Evolutionary conservation across 2,329 filamentous ascomycete genomes (phyloP).

Genomic region (Fonsecaea nubica): DNA sequence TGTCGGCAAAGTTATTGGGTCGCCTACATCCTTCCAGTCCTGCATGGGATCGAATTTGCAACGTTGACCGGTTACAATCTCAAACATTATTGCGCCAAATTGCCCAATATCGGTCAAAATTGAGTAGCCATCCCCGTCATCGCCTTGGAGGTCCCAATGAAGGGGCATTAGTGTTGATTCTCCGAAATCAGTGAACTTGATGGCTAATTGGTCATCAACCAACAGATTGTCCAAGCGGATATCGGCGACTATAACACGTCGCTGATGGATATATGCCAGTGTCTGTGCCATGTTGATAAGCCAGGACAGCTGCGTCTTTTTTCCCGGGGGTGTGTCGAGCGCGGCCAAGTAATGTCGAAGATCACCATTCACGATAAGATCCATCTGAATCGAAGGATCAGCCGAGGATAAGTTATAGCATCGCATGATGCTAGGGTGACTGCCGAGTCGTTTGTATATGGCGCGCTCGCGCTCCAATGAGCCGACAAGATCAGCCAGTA

Average conservation of each 20-base stretch:
- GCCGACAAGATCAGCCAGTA: slow-evolving; percentile 28
- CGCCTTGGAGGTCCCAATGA: slow-evolving; percentile 40
- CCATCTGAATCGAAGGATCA: slow-evolving; percentile 31
- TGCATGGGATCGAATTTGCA: slow-evolving; percentile 41
- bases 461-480: slow-evolving; percentile 33
- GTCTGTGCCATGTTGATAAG: slow-evolving; percentile 29
- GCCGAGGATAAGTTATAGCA: slow-evolving; percentile 25
- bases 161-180: slow-evolving; percentile 40
- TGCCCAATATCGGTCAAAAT: slow-evolving; percentile 44
- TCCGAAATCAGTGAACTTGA: slow-evolving; percentile 44
- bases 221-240: slow-evolving; percentile 34
- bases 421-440: slow-evolving; percentile 24
- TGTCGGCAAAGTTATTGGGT: slow-evolving; percentile 36
- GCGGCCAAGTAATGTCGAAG: slow-evolving; percentile 32
- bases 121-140: slow-evolving; percentile 42
- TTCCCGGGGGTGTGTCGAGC: slow-evolving; percentile 11
- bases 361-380: slow-evolving; percentile 36
- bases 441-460: slow-evolving; percentile 31
- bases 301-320: slow-evolving; percentile 30
- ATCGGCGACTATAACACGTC: slow-evolving; percentile 34
- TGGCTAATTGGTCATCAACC: slow-evolving; percentile 36
- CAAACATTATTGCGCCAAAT: slow-evolving; percentile 44
- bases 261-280: slow-evolving; percentile 32
- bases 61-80: slow-evolving; percentile 40
- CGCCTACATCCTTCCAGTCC: slow-evolving; percentile 16